Evolutionary conservation across 1,284 basidiomycete species (phyloP).

Genomic region (Fomitopsis pinicola): DNA sequence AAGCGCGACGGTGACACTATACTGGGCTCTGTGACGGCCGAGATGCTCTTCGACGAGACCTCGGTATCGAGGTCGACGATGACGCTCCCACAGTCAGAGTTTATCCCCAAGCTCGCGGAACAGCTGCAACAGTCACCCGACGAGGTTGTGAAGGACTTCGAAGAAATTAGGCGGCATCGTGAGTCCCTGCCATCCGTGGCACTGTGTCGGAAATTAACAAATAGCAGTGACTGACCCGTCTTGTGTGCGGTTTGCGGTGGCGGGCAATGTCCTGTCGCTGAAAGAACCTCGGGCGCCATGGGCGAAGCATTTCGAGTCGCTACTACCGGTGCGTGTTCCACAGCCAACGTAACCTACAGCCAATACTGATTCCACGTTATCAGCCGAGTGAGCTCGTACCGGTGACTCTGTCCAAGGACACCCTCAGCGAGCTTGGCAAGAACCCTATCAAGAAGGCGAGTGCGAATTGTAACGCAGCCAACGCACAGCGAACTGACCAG

Average conservation of each 20-base stretch:
- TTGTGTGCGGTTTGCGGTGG: conserved; percentile 83
- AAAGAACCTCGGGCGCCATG: conserved; percentile 71
- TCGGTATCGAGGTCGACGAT: conserved; percentile 75
- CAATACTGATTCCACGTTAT: not conserved
- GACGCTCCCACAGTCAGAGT: conserved; percentile 74
- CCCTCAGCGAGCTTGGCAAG: conserved; percentile 74
- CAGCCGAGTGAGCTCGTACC: conserved; percentile 55
- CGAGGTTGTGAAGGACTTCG: conserved; percentile 67
- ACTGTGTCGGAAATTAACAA: not conserved
- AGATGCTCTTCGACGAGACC: conserved; percentile 65
- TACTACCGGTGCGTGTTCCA: conserved; percentile 49
- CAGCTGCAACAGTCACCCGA: conserved; percentile 75
- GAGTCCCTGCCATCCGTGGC: conserved; percentile 27
- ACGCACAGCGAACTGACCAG: not conserved
- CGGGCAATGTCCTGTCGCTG: conserved; percentile 78
- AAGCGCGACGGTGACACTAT: conserved; percentile 90
- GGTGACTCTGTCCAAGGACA: conserved; percentile 65
- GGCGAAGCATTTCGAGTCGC: conserved; percentile 62
- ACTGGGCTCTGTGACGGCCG: conserved; percentile 67
- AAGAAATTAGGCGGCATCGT: conserved; percentile 70
- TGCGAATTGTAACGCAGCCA: not conserved
- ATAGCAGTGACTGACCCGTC: conserved; percentile 72
- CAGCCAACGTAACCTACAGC: not conserved
- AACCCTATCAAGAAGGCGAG: conserved; percentile 69
- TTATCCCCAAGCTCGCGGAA: conserved; percentile 74